phyloP scores from a whole-genome alignment of 805 yeast genomes.

The Myxozyma mucilagina region DNA sequence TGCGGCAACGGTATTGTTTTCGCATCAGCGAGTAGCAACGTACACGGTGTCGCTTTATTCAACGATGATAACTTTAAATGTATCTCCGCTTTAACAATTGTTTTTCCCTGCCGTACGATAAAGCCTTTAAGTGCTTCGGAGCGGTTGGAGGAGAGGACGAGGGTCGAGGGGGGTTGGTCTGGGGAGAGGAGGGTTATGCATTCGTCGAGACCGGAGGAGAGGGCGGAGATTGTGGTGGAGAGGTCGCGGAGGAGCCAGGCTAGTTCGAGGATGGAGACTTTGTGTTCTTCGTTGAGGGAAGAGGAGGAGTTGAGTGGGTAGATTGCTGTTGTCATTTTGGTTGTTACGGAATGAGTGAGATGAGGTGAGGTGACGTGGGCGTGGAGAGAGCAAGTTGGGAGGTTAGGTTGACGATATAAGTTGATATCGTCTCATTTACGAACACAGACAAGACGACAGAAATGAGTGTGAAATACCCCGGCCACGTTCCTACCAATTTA shows the following conservation, averaged over 20 bases:
- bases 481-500: constrained; percentile 71
- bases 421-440: neutral
- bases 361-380: neutral
- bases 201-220: constrained; percentile 26
- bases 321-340: constrained; percentile 25
- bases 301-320: constrained; percentile 23
- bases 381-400: neutral
- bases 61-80: constrained; percentile 27
- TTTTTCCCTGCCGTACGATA: constrained; percentile 27
- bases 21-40: constrained; percentile 17
- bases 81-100: constrained; percentile 31
- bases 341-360: neutral
- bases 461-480: constrained; percentile 50
- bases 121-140: constrained; percentile 33
- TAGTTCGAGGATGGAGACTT: constrained; percentile 29
- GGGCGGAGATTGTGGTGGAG: constrained; percentile 18
- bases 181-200: constrained; percentile 23
- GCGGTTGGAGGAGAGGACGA: constrained; percentile 32
- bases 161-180: constrained; percentile 30
- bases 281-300: constrained; percentile 30
- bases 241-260: constrained; percentile 31
- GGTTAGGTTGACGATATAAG: neutral
- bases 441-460: neutral
- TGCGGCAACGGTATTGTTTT: constrained; percentile 24
- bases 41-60: constrained; percentile 22